Evolutionary conservation across 2,329 filamentous ascomycete genomes (phyloP), one percentile per base, ranked within the genome.

Genomic region (Aureobasidium sp.): DNA sequence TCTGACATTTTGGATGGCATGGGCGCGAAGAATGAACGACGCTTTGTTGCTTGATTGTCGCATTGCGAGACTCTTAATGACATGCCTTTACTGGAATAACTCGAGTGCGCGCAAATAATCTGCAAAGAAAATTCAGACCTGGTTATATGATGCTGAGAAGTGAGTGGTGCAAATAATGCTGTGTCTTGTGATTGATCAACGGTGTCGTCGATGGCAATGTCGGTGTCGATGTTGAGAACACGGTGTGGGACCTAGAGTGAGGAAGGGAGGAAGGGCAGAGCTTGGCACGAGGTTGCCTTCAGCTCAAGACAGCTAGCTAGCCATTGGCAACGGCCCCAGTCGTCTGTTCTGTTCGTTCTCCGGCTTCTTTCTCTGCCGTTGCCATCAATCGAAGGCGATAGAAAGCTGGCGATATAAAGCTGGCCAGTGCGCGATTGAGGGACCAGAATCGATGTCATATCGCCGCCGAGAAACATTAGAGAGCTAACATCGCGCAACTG

Each of bases 381-480:
- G 5, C 22, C 2, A 22, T 20, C n/a, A 17, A n/a, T 39, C 15
- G 53, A 58, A 58, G 31, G 42, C 31, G 8, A 37, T 58, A 3
- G 55, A 58, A 58, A 36, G 9, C 14, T 25, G 22, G 22, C 22
- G 22, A 25, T 25, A 25, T 25, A 11, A 17, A 20, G 8, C 8
- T 15, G 55, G 41, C 6, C 22, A 42, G 55, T 48, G 44, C 58
- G 11, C 15, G n/a, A n/a, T 34, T 29, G 49, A 53, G 37, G 36
- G 39, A 42, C 31, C 45, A 52, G 29, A 34, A 39, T 36, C 55
- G 55, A 47, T 59, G 55, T 59, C 42, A 47, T 48, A 47, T 34
- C 42, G 53, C 55, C 55, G 55, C 41, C 55, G 55, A 59, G 37
- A 59, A 59, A 39, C 31, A 47, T 29, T 11, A 27, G 20, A 34